These are phyloP conservation scores for Cutaneotrichosporon sp. DNA, from an alignment of 1,284 basidiomycete species.

Conservation along the genomic window DNA sequence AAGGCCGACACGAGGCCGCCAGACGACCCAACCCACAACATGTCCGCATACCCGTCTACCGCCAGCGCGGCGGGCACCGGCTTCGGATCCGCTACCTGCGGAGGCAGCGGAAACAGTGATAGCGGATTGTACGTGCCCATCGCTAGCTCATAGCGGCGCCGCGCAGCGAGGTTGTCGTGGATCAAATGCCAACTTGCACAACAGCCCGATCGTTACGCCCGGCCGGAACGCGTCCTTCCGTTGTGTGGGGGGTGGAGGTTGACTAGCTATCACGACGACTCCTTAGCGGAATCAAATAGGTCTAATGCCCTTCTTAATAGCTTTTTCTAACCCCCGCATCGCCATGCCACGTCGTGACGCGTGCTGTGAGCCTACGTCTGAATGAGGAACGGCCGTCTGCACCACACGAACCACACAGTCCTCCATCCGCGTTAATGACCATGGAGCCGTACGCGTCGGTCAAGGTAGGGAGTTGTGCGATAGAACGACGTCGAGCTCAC, in stretches of 20 bases:
- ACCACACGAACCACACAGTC: not conserved
- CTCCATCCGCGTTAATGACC: not conserved
- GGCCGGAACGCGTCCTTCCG: not conserved
- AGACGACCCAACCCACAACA: conserved; percentile 77
- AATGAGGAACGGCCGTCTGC: no score
- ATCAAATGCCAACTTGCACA: not conserved
- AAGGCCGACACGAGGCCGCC: conserved; percentile 68
- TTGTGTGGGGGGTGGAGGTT: not conserved
- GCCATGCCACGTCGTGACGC: conserved; percentile 4
- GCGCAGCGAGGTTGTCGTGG: not conserved
- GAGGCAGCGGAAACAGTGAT: conserved; percentile 44
- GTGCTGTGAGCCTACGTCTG: no score
- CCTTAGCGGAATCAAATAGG: not conserved
- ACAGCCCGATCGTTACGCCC: not conserved
- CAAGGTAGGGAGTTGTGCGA: conserved; percentile 9
- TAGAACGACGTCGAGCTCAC: conserved; percentile 6
- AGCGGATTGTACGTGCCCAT: conserved; percentile 39
- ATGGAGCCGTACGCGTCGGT: conserved; percentile 12
- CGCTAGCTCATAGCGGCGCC: conserved; percentile 10
- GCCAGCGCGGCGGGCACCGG: conserved; percentile 59
- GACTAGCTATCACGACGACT: not conserved
- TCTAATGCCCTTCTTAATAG: no score
- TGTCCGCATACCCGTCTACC: conserved; percentile 85
- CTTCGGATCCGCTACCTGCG: conserved; percentile 33
- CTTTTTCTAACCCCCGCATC: not conserved